Evolutionary conservation across 2,329 filamentous ascomycete species (phyloP), one percentile per base, ranked within the genome.

Genomic region (Hymenoscyphus fraxineus): DNA sequence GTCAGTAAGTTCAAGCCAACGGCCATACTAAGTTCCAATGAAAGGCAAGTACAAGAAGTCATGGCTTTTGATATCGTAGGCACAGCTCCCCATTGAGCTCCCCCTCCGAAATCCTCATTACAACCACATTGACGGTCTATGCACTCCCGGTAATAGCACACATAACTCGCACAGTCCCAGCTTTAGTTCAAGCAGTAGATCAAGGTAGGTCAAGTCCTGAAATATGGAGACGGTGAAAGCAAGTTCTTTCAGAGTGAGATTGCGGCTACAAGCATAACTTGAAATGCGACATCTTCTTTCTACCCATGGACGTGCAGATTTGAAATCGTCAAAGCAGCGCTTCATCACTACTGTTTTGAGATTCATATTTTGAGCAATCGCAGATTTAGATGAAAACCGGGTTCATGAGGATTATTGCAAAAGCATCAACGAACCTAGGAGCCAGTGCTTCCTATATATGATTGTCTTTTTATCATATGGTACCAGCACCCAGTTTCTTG

Each of bases 191-290:
- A 64, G 32, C 16, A 27, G 31, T n/a, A 59, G 16, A 9, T 61
- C 44, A 19, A 64, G 63, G 35, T 61, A 31, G 15, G 63, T 64
- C 35, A 64, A 32, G 44, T 62, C 61, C 39, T 41, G 59, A 41
- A 64, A 64, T 35, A 64, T 32, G 10, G 47, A 56, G 15, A 51
- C 56, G 12, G 59, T 41, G 16, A 54, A 16, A n/a, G 41, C 41
- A 19, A 47, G n/a, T 7, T 19, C 16, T 47, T 19, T n/a, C 41
- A 16, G 41, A 13, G 16, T 19, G 41, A 47, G 41, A n/a, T n/a
- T 16, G 19, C 19, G 15, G 41, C 27, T 27, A 27, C 19, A 47
- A 47, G 41, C 41, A 19, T 47, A 6, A 19, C 19, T n/a, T n/a
- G 7, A 13, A 47, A 47, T 47, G 40, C 32, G 27, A 12, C 58